Base-by-base conservation (phyloP, 1,284 basidiomycete species). In the Erythrobasidium hasegawianum region DNA sequence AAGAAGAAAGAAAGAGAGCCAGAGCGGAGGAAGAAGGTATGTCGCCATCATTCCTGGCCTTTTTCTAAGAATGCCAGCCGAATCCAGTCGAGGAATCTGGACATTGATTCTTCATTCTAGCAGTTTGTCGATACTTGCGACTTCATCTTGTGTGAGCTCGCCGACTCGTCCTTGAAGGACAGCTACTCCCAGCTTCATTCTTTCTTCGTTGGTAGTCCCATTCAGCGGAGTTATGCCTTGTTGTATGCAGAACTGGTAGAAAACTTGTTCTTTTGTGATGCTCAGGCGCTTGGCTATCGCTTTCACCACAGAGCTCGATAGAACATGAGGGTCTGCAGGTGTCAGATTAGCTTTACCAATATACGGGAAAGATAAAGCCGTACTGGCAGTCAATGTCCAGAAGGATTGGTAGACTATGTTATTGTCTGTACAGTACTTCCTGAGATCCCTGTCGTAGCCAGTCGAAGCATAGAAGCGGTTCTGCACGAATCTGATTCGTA, bases 341-440 rank as follows among this genome's bases (percentile, higher is more conserved):
- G 14, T 22, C 27, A n/a, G 10, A 14, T n/a, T 82, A 77, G 33
- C 76, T 77, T 16, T 78, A 68, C 0, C 85, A 82, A 16, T 88
- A 77, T 2, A 76, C 68, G 2, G 76, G 69, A 2, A 87, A 72
- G 0, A 79, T 68, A 1, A 89, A 78, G 8, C 90, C 1, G 87
- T 86, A 1, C 87, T 88, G 10, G 88, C 88, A 0, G 87, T 84
- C 18, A 91, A 78, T 18, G 89, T 90, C 89, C 89, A 90, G 77
- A 91, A 91, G 10, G 87, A 88, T 73, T 88, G 89, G 70, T 16
- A 68, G 1, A 41, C 41, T 2, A 64, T 52, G 14, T 45, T 58
- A 22, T 67, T 33, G 45, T 57, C 40, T 2, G 49, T 47, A 33
- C 64, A 65, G 20, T 61, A 59, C 4, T 57, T 13, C 2, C 69